Conservation (phyloP, 805 yeast genomes). For the Komagataella populi region DNA sequence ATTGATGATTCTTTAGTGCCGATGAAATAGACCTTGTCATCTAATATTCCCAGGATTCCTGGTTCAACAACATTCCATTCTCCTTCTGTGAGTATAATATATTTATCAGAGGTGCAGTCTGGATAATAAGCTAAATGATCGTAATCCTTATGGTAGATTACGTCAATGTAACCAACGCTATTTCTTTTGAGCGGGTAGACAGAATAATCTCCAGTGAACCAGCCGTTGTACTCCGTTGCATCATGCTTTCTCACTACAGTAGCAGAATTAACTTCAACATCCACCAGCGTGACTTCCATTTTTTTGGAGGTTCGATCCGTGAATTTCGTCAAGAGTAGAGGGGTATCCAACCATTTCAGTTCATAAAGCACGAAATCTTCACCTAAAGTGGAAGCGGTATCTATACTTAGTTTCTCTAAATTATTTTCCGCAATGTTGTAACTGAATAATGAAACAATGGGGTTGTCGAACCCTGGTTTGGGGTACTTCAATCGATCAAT, state of each 20-base stretch:
- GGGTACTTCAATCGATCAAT: slow-evolving; percentile 45
- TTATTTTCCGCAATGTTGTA: slow-evolving; percentile 21
- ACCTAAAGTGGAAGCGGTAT: slow-evolving; percentile 17
- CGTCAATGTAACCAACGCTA: slow-evolving; percentile 41
- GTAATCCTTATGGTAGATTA: slow-evolving; percentile 38
- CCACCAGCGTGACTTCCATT: slow-evolving; percentile 34
- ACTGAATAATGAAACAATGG: slow-evolving; percentile 32
- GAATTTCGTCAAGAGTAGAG: slow-evolving; percentile 39
- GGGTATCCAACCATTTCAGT: slow-evolving; percentile 40
- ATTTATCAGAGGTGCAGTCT: slow-evolving; percentile 24
- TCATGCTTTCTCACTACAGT: slow-evolving; percentile 27
- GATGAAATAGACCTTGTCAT: slow-evolving; percentile 35
- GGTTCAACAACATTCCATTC: slow-evolving; percentile 39
- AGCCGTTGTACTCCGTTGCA: slow-evolving; percentile 33
- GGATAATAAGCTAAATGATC: slow-evolving; percentile 54
- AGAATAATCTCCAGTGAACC: slow-evolving; percentile 20
- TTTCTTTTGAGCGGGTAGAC: slow-evolving; percentile 7
- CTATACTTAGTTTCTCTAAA: slow-evolving; percentile 1
- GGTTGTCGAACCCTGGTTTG: slow-evolving; percentile 56
- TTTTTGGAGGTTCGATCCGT: slow-evolving; percentile 49
- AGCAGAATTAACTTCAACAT: slow-evolving; percentile 16
- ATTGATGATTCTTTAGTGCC: slow-evolving; percentile 43
- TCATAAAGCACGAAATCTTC: slow-evolving; percentile 46
- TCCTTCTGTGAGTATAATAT: slow-evolving; percentile 29
- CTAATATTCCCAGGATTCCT: slow-evolving; percentile 25